Evolutionary conservation across 1,284 basidiomycete genomes (phyloP).

Genomic region (Microbotryum scabiosae): DNA sequence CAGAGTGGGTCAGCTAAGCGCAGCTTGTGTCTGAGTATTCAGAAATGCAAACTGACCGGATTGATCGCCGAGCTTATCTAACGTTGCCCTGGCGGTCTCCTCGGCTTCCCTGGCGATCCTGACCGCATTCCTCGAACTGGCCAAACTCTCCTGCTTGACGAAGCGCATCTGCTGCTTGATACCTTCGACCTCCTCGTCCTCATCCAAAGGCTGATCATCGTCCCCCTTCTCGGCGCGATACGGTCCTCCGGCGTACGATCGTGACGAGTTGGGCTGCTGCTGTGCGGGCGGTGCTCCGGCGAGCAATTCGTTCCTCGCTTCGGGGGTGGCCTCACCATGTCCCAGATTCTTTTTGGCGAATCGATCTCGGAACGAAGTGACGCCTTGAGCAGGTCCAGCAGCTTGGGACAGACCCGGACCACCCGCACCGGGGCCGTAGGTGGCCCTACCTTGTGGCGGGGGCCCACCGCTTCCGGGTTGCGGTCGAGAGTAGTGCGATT

Average conservation of each 20-base stretch:
- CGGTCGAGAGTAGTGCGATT: slow-evolving; percentile 13
- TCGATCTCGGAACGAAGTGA: too few relatives aligned
- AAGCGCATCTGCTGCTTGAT: slow-evolving; percentile 89
- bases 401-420: too few relatives aligned
- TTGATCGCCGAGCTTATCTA: slow-evolving; percentile 83
- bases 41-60: slow-evolving; percentile 57
- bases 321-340: too few relatives aligned
- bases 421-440: too few relatives aligned
- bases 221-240: too few relatives aligned
- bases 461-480: neutral
- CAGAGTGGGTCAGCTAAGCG: neutral
- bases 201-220: slow-evolving; percentile 37
- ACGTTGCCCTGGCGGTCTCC: slow-evolving; percentile 83
- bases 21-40: neutral
- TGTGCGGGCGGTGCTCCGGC: slow-evolving; percentile 15
- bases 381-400: too few relatives aligned
- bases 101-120: slow-evolving; percentile 89
- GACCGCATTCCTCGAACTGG: slow-evolving; percentile 84
- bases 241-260: neutral
- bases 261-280: neutral
- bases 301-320: slow-evolving; percentile 14
- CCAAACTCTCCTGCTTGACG: slow-evolving; percentile 87
- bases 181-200: slow-evolving; percentile 91
- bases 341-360: too few relatives aligned
- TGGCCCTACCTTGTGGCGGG: neutral